phyloP scores from a whole-genome alignment of 1,284 basidiomycete species.

The Phlebopus sp. region DNA sequence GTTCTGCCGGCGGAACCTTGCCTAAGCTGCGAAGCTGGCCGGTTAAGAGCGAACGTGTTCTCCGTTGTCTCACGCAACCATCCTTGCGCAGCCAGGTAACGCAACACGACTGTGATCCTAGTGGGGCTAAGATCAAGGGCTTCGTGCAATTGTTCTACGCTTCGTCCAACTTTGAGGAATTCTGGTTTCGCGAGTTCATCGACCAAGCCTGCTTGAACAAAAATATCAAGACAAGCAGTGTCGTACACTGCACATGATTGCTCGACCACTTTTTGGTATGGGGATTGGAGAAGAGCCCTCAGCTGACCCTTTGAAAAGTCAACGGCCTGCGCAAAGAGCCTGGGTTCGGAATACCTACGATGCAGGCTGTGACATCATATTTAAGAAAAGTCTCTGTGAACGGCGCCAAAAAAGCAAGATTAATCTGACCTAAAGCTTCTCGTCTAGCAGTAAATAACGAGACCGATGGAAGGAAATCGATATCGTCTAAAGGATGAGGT shows the following conservation, averaged over 20 bases:
- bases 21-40: slow-evolving; percentile 22
- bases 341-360: slow-evolving; percentile 1
- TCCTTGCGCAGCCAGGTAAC: slow-evolving; percentile 21
- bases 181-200: slow-evolving; percentile 18
- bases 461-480: slow-evolving; percentile 12
- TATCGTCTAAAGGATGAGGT: slow-evolving; percentile 26
- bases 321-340: background rate
- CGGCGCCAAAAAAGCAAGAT: background rate
- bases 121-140: slow-evolving; percentile 18
- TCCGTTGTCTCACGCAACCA: slow-evolving; percentile 23
- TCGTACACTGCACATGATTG: slow-evolving; percentile 22
- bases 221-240: slow-evolving; percentile 23
- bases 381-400: background rate
- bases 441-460: slow-evolving; percentile 21
- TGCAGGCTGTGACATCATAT: slow-evolving; percentile 6
- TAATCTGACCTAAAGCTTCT: slow-evolving; percentile 16
- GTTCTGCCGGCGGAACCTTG: slow-evolving; percentile 21
- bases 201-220: slow-evolving; percentile 21
- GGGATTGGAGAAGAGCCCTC: slow-evolving; percentile 20
- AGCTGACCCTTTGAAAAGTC: slow-evolving; percentile 14
- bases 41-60: slow-evolving; percentile 19
- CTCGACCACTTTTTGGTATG: slow-evolving; percentile 21
- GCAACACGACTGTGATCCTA: slow-evolving; percentile 20
- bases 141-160: slow-evolving; percentile 16
- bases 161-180: slow-evolving; percentile 8